These are phyloP conservation scores for Corymbia citriodora DNA, from an alignment of 441 rosid species.

Conservation along the genomic window DNA sequence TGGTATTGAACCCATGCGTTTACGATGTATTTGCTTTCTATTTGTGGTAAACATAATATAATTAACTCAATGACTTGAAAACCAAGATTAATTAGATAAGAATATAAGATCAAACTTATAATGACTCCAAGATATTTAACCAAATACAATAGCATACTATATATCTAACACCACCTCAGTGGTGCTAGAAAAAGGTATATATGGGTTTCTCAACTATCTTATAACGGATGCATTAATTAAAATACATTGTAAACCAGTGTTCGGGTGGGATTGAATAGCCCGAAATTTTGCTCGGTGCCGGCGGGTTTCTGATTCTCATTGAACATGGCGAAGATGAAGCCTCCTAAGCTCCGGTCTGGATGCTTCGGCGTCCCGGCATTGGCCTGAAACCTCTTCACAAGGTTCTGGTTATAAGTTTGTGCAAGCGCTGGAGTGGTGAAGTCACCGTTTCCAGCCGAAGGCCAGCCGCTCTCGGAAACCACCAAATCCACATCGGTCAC, in stretches of 20 bases:
- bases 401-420: neutral
- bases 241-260: neutral
- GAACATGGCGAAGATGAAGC: neutral
- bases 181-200: neutral
- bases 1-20: neutral
- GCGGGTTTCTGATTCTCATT: neutral
- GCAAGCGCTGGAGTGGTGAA: neutral
- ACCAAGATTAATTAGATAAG: neutral
- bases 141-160: neutral
- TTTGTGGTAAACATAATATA: neutral
- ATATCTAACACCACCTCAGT: neutral
- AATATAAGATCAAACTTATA: neutral
- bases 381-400: neutral
- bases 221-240: neutral
- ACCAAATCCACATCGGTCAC: neutral
- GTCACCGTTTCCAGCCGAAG: accelerated
- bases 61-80: neutral
- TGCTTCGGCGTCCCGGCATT: neutral
- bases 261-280: neutral
- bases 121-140: neutral
- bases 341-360: neutral
- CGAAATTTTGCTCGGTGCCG: neutral
- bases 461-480: neutral
- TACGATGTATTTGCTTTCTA: neutral
- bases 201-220: too few species aligned